phyloP scores from a whole-genome alignment of 768 basidiomycete species.

The Phaffia australis region DNA sequence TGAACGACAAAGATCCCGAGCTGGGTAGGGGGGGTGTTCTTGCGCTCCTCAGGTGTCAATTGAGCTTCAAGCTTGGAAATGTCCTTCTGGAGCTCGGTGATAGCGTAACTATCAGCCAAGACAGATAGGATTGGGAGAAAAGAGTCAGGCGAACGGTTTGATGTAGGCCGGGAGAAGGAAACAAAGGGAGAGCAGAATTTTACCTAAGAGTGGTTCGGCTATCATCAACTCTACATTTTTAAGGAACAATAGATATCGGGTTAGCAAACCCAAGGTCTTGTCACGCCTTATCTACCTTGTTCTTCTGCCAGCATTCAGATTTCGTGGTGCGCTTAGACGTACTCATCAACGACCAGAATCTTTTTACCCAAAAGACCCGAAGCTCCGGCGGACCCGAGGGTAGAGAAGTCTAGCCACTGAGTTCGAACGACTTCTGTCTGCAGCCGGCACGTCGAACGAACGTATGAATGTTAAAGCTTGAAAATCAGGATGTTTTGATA shows the following conservation, averaged over 20 bases:
- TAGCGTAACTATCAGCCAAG: conserved; percentile 67
- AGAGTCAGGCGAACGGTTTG: too few relatives aligned
- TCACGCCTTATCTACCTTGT: too few relatives aligned
- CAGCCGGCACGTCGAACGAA: background rate
- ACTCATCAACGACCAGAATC: conserved; percentile 61
- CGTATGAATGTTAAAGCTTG: background rate
- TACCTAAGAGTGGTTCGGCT: conserved; percentile 79
- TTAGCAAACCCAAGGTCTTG: too few relatives aligned
- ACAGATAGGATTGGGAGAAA: too few relatives aligned
- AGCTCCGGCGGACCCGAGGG: conserved; percentile 10
- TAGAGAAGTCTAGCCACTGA: conserved; percentile 65
- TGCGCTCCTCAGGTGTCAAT: conserved; percentile 31
- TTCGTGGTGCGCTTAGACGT: conserved; percentile 39
- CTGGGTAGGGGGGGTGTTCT: conserved; percentile 45
- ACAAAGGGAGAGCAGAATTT: too few relatives aligned
- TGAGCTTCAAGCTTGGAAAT: conserved; percentile 40
- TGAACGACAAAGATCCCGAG: conserved; percentile 77
- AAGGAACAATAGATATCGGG: too few relatives aligned
- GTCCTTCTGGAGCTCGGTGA: conserved; percentile 79
- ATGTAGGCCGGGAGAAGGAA: too few relatives aligned
- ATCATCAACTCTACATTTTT: too few relatives aligned
- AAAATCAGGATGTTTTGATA: background rate
- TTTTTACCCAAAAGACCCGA: conserved; percentile 60
- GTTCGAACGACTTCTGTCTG: conserved; percentile 80
- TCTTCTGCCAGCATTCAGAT: too few relatives aligned